Evolutionary conservation across 148 eudicot genomes (phyloP).

Genomic region (Silene uniflora): DNA sequence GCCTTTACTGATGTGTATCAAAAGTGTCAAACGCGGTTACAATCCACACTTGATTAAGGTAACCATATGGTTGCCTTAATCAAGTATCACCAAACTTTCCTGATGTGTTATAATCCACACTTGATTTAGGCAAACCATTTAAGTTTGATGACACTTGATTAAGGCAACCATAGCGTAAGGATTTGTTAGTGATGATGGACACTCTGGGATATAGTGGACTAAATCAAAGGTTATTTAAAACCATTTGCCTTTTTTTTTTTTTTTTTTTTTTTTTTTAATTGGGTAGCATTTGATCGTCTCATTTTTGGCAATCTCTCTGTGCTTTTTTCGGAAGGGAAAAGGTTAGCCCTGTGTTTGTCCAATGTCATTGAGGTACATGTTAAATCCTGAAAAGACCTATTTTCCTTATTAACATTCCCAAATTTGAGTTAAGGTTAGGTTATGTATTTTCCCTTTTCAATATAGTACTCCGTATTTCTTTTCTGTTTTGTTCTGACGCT

Average conservation of each 20-base stretch:
- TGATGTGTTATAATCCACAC: too few relatives aligned
- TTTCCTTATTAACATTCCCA: background rate
- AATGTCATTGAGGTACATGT: background rate
- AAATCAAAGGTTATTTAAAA: background rate
- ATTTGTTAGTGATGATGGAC: too few relatives aligned
- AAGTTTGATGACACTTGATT: too few relatives aligned
- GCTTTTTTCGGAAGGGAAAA: background rate
- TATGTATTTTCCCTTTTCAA: background rate
- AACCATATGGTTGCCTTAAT: too few relatives aligned
- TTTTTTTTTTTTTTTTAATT: background rate
- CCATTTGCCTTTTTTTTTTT: background rate
- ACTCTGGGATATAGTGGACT: background rate
- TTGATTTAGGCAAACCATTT: too few relatives aligned
- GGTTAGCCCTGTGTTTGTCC: background rate
- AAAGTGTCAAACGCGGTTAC: too few relatives aligned
- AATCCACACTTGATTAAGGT: too few relatives aligned
- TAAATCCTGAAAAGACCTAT: background rate
- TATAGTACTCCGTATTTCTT: background rate
- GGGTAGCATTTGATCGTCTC: background rate
- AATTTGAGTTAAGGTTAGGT: background rate
- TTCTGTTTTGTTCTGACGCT: conserved; percentile 17
- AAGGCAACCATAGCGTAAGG: too few relatives aligned
- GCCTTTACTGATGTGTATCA: too few relatives aligned
- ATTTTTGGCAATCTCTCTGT: background rate
- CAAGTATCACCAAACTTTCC: too few relatives aligned